Percentiles rank a stretch among this genome's conserved stretches.
These are phyloP conservation scores for Globisporangium abappressorium DNA, from an alignment of 352 stramenopile genomes.

Conservation along the genomic window DNA sequence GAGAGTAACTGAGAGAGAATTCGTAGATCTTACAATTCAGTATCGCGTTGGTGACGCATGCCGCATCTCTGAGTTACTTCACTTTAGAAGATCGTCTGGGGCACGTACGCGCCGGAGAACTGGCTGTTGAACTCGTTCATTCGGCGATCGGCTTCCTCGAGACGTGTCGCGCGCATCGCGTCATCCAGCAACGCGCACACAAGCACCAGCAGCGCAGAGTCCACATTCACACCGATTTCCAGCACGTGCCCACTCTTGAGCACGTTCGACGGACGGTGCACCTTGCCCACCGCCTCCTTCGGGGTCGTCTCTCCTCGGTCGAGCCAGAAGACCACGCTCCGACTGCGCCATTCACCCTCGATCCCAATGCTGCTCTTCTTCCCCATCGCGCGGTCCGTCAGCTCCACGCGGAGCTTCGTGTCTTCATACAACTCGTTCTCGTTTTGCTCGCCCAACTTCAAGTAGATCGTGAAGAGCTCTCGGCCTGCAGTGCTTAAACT, in stretches of 20 bases:
- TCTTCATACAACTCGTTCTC: not conserved
- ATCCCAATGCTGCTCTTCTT: constrained; percentile 5
- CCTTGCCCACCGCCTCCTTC: not conserved
- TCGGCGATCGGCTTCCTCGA: not conserved
- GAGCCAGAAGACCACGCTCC: constrained; percentile 2
- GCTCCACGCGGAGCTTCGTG: constrained; percentile 4
- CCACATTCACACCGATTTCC: not conserved
- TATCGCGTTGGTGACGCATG: too few species aligned
- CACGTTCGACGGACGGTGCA: not conserved
- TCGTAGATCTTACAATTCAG: too few species aligned
- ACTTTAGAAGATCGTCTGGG: too few species aligned
- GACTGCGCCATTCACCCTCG: not conserved
- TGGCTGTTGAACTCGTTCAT: not conserved
- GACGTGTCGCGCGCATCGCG: not conserved
- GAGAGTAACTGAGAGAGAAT: too few species aligned
- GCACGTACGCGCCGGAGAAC: too few species aligned
- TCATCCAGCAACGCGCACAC: not conserved
- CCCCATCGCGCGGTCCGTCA: not conserved
- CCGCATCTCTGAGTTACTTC: too few species aligned
- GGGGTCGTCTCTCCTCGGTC: not conserved
- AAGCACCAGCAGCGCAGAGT: not conserved
- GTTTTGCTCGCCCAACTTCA: not conserved
- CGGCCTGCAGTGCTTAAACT: not conserved
- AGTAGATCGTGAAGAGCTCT: constrained; percentile 9
- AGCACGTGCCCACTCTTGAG: not conserved